A percentile compares a stretch with the other conserved stretches of the same genome.
phyloP scores from a whole-genome alignment of 2,329 filamentous ascomycete species.

The Penicillium sp. region DNA sequence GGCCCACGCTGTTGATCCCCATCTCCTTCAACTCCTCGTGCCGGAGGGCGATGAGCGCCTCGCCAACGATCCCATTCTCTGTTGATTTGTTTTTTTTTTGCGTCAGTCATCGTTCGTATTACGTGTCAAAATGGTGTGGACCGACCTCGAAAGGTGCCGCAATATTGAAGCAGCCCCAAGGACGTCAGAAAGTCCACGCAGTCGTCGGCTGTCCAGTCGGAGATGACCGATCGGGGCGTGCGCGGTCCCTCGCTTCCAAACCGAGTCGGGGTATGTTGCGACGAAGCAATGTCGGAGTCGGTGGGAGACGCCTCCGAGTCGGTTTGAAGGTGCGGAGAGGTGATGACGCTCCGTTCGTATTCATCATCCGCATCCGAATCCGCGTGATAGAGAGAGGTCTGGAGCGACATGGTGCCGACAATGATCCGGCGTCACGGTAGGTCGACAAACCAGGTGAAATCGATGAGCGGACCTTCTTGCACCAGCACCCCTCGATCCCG shows the following conservation, averaged over 20 bases:
- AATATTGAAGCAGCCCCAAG: constrained; percentile 76
- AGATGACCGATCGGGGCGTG: constrained; percentile 52
- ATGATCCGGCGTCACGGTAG: background rate
- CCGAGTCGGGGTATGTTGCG: constrained; percentile 59
- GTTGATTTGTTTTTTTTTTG: constrained; percentile 4
- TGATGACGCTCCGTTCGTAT: constrained; percentile 56
- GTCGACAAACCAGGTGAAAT: background rate
- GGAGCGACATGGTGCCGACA: constrained; percentile 36
- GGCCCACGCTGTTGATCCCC: constrained; percentile 86
- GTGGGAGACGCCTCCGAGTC: constrained; percentile 54
- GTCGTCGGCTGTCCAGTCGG: constrained; percentile 68
- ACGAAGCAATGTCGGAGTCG: constrained; percentile 53
- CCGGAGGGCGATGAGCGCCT: constrained; percentile 78
- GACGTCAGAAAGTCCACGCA: constrained; percentile 81
- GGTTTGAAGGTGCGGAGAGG: constrained; percentile 50
- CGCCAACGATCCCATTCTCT: constrained; percentile 94
- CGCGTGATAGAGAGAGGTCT: constrained; percentile 49
- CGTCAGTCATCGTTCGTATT: background rate
- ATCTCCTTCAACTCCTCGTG: constrained; percentile 95
- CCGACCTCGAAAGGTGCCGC: constrained; percentile 75
- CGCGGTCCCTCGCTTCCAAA: constrained; percentile 49
- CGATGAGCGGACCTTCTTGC: background rate
- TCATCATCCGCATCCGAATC: constrained; percentile 62
- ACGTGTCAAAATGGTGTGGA: constrained; percentile 14
- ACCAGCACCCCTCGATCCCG: constrained; percentile 2